Evolutionary conservation across 257 asterid genomes (phyloP), one percentile per base, ranked within the genome.

Genomic region (Solanum sitiens): DNA sequence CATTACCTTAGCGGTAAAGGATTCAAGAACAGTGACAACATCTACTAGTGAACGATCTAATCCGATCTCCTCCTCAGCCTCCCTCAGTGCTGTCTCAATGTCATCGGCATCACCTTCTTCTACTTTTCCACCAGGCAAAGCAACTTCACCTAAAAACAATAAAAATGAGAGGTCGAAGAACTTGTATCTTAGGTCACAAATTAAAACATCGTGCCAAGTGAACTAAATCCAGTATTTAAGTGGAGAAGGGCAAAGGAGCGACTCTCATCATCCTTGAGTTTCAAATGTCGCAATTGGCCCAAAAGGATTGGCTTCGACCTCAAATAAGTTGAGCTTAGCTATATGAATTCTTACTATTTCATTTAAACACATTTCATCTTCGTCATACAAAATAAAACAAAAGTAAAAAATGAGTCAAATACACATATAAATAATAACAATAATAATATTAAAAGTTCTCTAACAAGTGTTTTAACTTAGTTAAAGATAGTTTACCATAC

Each of bases 51-150:
- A 91, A 87, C 97, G 97, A 15, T 95, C 99, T 92, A 96, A 90
- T 42, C 98, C 98, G 56, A 96, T 96, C 89, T 96, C 99, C 92
- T 96, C 99, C 39, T 95, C 94, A 18, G 98, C 98, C 89, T 96
- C 99, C 84, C 98, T 95, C 89, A 96, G 63, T 8, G 99, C 99
- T 63, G 98, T 95, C 37, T 90, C 95, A 9, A 86, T 88, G 68
- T 94, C 91, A 87, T 86, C 90, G 71, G 87, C 89, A 90, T 95
- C 98, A 8, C 91, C 91, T 42, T 92, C 98, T 73, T 96, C 98
- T 86, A 93, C 91, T 90, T 91, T 96, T 67, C 98, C 98, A 67
- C 98, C 98, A 2, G 98, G 98, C 92, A 96, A 92, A 50, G 96
- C 89, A 88, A 96, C 98, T 91, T 95, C 99, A n/a, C 99, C 98